Base-by-base conservation (phyloP, 2,329 filamentous ascomycete genomes). In the Cordyceps militaris region DNA sequence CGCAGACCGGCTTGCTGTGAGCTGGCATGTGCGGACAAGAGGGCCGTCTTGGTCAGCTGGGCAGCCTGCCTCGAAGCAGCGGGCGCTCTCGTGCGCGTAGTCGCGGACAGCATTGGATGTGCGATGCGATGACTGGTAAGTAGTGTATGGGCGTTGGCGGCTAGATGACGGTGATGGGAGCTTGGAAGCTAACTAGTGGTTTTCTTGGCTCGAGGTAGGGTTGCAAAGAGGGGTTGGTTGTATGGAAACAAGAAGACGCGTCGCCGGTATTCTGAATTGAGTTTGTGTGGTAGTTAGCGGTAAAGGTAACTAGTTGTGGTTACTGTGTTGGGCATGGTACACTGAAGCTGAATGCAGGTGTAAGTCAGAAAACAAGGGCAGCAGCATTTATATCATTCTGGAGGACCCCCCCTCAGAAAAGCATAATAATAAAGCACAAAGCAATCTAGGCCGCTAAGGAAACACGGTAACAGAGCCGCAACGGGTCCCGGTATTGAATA, bases 41-140 rank as follows among this genome's bases (percentile, higher is more conserved):
- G 16, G 38, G 65, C 62, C 14, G 60, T 61, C 43, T 63, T 61
- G 46, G 62, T 60, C 38, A 71, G 62, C 26, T 65, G 63, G 49
- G 62, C 61, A 32, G 63, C 66, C 42, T 67, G 66, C 48, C 60
- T 63, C 9, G 65, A 67, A 60, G 65, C 46, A 16, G 16, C 30
- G 0, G 67, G 57, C 68, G 58, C 51, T 52, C 56, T 67, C 52
- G 56, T 63, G 48, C 63, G 64, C 53, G 65, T 62, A 57, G 61
- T 59, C 47, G 65, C 57, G 28, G 66, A 65, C 32, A 69, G 63
- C 69, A 71, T 71, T 51, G 40, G 50, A 50, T 56, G 50, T 30
- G 24, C 26, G 28, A 26, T 19, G 14, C 10, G 16, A 19, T 42
- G 38, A 38, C 36, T 30, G 43, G 42, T 42, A 42, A 14, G 9